A percentile compares a stretch with the other conserved stretches of the same genome.
These are phyloP conservation scores for Neoascochyta sp. DNA, from an alignment of 2,329 filamentous ascomycete genomes.

Conservation along the genomic window DNA sequence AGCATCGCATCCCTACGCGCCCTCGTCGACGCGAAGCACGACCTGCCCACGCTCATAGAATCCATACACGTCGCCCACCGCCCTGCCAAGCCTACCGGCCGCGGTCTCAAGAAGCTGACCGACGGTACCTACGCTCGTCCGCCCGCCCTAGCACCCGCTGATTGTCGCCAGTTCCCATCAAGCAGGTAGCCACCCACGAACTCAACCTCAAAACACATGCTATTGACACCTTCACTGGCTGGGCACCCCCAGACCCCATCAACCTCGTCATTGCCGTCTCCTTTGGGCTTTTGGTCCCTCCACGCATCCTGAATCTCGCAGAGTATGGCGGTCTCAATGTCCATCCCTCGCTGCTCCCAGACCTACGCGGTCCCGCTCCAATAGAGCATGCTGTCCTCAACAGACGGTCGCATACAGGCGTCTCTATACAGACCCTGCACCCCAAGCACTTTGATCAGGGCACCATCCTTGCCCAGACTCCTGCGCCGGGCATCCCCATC, in stretches of 20 bases:
- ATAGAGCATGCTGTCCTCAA: conserved; percentile 78
- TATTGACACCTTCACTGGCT: conserved; percentile 76
- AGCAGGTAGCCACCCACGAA: conserved; percentile 55
- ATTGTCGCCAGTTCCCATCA: conserved; percentile 76
- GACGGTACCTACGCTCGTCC: conserved; percentile 51
- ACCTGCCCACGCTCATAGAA: conserved; percentile 39
- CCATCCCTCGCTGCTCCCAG: conserved; percentile 85
- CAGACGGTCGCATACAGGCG: conserved; percentile 60
- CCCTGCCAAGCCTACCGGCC: conserved; percentile 72
- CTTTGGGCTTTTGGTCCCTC: conserved; percentile 85
- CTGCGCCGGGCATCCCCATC: conserved; percentile 53
- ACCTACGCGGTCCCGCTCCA: conserved; percentile 81
- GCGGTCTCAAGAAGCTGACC: conserved; percentile 65
- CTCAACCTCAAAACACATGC: conserved; percentile 68
- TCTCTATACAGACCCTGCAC: conserved; percentile 85
- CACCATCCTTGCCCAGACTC: conserved; percentile 64
- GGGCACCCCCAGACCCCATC: conserved; percentile 50
- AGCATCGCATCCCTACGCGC: conserved; percentile 74
- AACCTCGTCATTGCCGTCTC: conserved; percentile 90
- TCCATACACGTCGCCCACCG: conserved; percentile 84
- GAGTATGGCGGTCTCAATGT: conserved; percentile 88
- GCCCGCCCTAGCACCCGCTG: no score
- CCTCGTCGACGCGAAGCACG: conserved; percentile 58
- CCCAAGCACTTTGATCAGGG: conserved; percentile 74
- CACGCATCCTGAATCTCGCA: conserved; percentile 64